Base-by-base conservation (phyloP, 2,329 filamentous ascomycete species). In the Penicillium sp. region DNA sequence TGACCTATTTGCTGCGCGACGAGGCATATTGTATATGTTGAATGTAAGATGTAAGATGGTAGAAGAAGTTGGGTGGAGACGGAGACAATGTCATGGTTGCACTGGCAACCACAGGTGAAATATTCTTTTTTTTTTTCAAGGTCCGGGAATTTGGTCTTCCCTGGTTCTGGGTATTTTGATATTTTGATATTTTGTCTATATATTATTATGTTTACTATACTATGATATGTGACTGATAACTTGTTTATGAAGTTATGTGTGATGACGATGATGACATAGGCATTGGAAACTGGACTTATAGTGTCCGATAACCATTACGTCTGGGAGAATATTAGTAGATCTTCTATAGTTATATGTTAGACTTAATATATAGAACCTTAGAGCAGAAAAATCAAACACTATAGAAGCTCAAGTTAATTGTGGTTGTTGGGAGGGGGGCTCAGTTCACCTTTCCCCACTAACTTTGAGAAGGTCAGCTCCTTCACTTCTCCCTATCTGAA, bases 1-100 rank as follows among this genome's bases (percentile, higher is more conserved):
- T 54, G 76, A 72, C 43, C 73, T 64, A 46, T 68, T 70, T 33
- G 65, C 61, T 55, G 69, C 67, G 38, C 76, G 75, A 60, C 75
- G 75, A 44, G 77, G 75, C 78, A 80, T 80, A n/a, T 22, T 22
- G 22, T 22, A 22, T 2, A 4, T 22, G 22, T 22, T 22, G 22
- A 22, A 22, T 22, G 22, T 22, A n/a, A n/a, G n/a, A 37, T 30
- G 7, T 22, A 11, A 35, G 10, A 42, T 43, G 28, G 42, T 31
- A 43, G 41, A 28, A 22, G 30, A 45, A 35, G 35, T 44, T 8
- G 22, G 26, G 50, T 61, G 53, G 50, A 57, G 56, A 22, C 4
- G 28, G 42, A 22, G 14, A 14, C 43, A 14, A 45, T 43, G 47
- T 55, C 53, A 55, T 55, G 40, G 47, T 51, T 55, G 46, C 53